Evolutionary conservation across 495 filamentous ascomycete species (phyloP).

Genomic region (Aspergillus sparsus): DNA sequence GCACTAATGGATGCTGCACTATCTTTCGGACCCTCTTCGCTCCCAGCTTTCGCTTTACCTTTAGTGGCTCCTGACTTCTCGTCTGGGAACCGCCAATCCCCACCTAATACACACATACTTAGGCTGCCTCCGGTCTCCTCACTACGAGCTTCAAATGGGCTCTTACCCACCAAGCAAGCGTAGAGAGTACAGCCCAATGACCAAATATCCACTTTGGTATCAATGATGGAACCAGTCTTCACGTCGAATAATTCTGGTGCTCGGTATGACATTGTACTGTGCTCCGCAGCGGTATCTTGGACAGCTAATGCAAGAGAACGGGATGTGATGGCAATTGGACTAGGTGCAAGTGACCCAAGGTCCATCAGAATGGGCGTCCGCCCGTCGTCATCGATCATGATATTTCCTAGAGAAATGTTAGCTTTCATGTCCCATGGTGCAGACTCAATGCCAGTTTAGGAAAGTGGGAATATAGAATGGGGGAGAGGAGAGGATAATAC

Average conservation of each 20-base stretch:
- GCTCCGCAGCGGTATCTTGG: conserved; percentile 92
- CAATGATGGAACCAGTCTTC: conserved; percentile 86
- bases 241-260: conserved; percentile 98
- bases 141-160: conserved; percentile 89
- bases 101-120: conserved; percentile 85
- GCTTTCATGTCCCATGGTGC: neutral
- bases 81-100: conserved; percentile 93
- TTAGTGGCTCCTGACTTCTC: conserved; percentile 63
- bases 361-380: conserved; percentile 96
- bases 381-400: conserved; percentile 92
- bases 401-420: conserved; percentile 65
- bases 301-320: conserved; percentile 87
- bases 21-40: conserved; percentile 32
- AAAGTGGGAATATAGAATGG: neutral
- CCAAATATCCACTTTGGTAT: conserved; percentile 99
- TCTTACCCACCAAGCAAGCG: conserved; percentile 93
- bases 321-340: conserved; percentile 89
- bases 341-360: conserved; percentile 85
- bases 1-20: conserved; percentile 61
- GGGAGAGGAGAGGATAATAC: conserved; percentile 42
- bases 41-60: conserved; percentile 51
- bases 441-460: neutral
- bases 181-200: conserved; percentile 94
- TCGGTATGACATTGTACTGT: conserved; percentile 97
- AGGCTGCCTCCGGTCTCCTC: conserved; percentile 95